Conservation (phyloP, 148 eudicot species). For the Euryodendron excelsum region DNA sequence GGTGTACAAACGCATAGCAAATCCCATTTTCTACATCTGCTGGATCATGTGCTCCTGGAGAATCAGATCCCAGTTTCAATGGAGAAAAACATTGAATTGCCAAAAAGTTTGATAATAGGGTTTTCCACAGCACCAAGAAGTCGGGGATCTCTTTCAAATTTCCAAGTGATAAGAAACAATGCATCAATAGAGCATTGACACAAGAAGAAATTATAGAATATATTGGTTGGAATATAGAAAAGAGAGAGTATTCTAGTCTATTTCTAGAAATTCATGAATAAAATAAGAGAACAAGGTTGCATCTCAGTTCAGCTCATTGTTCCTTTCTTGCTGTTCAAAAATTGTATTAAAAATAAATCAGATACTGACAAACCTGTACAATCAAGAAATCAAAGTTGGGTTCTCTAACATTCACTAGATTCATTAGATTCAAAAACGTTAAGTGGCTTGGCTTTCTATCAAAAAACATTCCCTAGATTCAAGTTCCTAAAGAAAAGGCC, state of each 20-base stretch:
- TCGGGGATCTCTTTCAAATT: too few relatives aligned
- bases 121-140: too few relatives aligned
- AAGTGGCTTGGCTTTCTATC: too few relatives aligned
- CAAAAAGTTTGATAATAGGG: too few relatives aligned
- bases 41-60: conserved; percentile 45
- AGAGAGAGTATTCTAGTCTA: too few relatives aligned
- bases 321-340: not conserved
- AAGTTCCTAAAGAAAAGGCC: too few relatives aligned
- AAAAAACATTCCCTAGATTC: too few relatives aligned
- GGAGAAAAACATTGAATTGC: not conserved
- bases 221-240: not conserved
- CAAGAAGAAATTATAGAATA: not conserved
- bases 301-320: not conserved
- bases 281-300: not conserved
- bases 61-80: conserved; percentile 6
- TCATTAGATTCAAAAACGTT: too few relatives aligned
- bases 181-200: too few relatives aligned
- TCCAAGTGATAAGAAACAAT: too few relatives aligned
- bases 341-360: not conserved
- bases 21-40: conserved; percentile 20
- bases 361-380: not conserved
- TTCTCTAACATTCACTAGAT: not conserved
- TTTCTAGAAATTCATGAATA: too few relatives aligned
- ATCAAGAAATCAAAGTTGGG: not conserved
- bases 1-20: not conserved